Conservation (phyloP, 1,139 yeast genomes). For the Blastobotrys aristatus region DNA sequence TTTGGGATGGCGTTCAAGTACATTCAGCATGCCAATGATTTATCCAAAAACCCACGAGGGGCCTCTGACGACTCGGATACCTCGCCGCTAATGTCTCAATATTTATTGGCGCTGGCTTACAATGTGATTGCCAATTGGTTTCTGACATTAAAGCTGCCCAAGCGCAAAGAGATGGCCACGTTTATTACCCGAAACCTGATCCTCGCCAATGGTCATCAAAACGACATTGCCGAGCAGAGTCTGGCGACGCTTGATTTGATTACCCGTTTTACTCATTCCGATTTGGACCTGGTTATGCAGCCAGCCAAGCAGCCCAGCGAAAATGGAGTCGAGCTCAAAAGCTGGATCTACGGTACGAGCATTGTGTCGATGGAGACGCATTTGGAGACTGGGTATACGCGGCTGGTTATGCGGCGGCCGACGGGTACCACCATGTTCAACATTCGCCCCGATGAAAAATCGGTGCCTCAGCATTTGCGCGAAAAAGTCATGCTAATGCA, state of each 20-base stretch:
- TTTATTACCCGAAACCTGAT: slow-evolving; percentile 59
- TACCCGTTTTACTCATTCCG: slow-evolving; percentile 60
- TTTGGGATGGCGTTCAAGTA: slow-evolving; percentile 81
- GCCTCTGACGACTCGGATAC: slow-evolving; percentile 13
- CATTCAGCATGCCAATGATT: slow-evolving; percentile 65
- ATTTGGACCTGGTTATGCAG: slow-evolving; percentile 50
- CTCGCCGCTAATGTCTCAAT: slow-evolving; percentile 48
- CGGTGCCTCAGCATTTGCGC: slow-evolving; percentile 36
- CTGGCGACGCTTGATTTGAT: slow-evolving; percentile 66
- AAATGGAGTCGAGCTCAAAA: slow-evolving; percentile 29
- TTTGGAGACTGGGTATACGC: slow-evolving; percentile 48
- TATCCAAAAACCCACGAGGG: slow-evolving; percentile 24
- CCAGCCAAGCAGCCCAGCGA: slow-evolving; percentile 10
- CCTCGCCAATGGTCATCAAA: slow-evolving; percentile 40
- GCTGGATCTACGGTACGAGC: slow-evolving; percentile 62
- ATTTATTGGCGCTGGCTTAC: slow-evolving; percentile 59
- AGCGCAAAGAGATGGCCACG: slow-evolving; percentile 55
- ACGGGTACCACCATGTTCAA: slow-evolving; percentile 55
- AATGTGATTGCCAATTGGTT: slow-evolving; percentile 72
- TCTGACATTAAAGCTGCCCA: slow-evolving; percentile 54
- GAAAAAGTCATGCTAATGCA: slow-evolving; percentile 15
- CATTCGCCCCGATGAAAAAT: slow-evolving; percentile 42
- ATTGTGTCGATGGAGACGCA: slow-evolving; percentile 56
- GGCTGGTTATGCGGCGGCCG: slow-evolving; percentile 55
- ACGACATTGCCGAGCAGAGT: slow-evolving; percentile 47